Conservation (phyloP, 306 rosid species). For the Quillaja saponaria region DNA sequence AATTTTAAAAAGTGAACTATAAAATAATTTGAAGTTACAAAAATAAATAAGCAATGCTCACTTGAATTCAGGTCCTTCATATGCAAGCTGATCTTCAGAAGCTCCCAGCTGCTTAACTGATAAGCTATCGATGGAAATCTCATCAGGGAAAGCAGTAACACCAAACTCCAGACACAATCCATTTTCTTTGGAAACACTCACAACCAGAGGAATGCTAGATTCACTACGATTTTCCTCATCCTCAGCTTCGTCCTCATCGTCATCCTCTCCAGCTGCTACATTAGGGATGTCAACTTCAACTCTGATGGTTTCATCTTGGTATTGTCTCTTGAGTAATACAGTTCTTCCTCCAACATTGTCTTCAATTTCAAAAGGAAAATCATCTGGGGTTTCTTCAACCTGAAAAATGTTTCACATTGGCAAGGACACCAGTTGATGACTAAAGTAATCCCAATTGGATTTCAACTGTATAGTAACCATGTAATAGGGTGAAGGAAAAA, state of each 20-base stretch:
- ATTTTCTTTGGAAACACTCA: constrained; percentile 54
- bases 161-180: constrained; percentile 71
- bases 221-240: constrained; percentile 32
- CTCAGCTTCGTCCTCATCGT: constrained; percentile 36
- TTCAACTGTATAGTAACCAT: background rate
- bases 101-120: constrained; percentile 53
- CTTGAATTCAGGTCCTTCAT: constrained; percentile 90
- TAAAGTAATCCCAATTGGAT: constrained; percentile 11
- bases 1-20: background rate
- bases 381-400: constrained; percentile 41
- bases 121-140: constrained; percentile 71
- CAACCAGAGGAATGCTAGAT: constrained; percentile 75
- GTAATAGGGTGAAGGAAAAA: background rate
- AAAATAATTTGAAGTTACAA: background rate
- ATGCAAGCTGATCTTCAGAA: constrained; percentile 53
- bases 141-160: constrained; percentile 66
- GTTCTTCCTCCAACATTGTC: constrained; percentile 80
- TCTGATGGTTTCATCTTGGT: constrained; percentile 59
- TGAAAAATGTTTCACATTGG: constrained; percentile 26
- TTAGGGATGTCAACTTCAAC: constrained; percentile 74
- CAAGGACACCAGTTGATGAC: constrained; percentile 4
- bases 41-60: constrained; percentile 34
- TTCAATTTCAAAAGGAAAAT: constrained; percentile 75
- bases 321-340: constrained; percentile 60
- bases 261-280: constrained; percentile 38